Conservation (phyloP, 345 rosid genomes). For the Eucalyptus shirleyi region DNA sequence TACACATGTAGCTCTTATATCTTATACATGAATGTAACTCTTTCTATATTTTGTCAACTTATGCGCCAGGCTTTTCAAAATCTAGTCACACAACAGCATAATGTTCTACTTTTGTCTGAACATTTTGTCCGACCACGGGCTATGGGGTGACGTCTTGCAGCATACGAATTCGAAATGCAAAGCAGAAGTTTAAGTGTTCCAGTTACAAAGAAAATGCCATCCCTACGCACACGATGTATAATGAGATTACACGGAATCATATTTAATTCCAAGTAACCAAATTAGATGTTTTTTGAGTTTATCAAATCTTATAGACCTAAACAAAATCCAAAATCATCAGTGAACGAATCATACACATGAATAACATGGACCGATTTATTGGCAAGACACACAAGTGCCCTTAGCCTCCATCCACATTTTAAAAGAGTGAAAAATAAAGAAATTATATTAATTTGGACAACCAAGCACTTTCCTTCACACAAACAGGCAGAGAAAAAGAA, state of each 20-base stretch:
- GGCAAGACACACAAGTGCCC: background rate
- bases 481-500: background rate
- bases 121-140: background rate
- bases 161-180: background rate
- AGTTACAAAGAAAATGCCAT: background rate
- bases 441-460: background rate
- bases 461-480: background rate
- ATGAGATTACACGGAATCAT: background rate
- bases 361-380: background rate
- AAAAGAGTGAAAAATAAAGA: background rate
- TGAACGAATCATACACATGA: background rate
- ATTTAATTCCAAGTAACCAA: background rate
- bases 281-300: background rate
- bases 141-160: background rate
- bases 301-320: background rate
- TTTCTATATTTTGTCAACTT: background rate
- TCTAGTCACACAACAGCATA: background rate
- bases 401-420: background rate
- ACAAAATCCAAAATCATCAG: background rate
- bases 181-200: background rate
- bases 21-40: background rate
- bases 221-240: too few species aligned
- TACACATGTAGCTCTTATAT: background rate
- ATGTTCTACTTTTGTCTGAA: background rate
- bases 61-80: rapidly evolving